phyloP scores from a whole-genome alignment of 352 stramenopile species.

The Thalassiosira mediterranea region DNA sequence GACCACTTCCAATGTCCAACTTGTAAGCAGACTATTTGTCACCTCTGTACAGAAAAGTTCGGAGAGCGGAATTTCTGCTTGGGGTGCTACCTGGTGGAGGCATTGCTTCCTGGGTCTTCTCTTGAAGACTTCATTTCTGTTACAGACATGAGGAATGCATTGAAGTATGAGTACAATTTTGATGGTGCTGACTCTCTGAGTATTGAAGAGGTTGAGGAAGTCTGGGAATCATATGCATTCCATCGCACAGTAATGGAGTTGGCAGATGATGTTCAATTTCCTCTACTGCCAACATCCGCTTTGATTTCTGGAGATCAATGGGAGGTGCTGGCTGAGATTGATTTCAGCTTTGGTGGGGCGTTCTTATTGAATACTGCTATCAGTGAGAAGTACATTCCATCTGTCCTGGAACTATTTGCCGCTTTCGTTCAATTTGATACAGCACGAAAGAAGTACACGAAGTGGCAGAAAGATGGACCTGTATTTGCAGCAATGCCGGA shows the following conservation, averaged over 20 bases:
- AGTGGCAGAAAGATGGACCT: slow-evolving; percentile 23
- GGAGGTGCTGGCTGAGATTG: slow-evolving; percentile 24
- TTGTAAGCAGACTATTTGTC: slow-evolving; percentile 1
- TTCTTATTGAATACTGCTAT: slow-evolving; percentile 23
- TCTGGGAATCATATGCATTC: slow-evolving; percentile 2
- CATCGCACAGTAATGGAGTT: neutral
- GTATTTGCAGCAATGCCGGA: slow-evolving; percentile 30
- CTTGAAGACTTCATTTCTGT: neutral
- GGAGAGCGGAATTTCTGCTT: neutral
- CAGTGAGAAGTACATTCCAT: slow-evolving; percentile 15
- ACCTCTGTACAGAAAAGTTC: neutral
- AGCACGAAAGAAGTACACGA: slow-evolving; percentile 20
- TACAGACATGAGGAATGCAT: neutral
- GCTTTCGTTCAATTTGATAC: slow-evolving; percentile 23
- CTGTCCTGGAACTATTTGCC: slow-evolving; percentile 25
- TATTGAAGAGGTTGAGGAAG: slow-evolving; percentile 2
- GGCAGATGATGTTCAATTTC: slow-evolving; percentile 11
- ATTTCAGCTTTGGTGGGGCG: slow-evolving; percentile 20
- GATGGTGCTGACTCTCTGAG: neutral
- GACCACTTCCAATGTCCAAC: neutral
- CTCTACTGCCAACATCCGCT: slow-evolving; percentile 6
- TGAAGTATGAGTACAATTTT: neutral
- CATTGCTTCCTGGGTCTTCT: neutral
- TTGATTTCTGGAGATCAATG: slow-evolving; percentile 7
- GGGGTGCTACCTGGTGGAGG: neutral